These are phyloP conservation scores for Colletotrichum tamarilloi DNA, from an alignment of 2,329 filamentous ascomycete genomes.

Conservation along the genomic window DNA sequence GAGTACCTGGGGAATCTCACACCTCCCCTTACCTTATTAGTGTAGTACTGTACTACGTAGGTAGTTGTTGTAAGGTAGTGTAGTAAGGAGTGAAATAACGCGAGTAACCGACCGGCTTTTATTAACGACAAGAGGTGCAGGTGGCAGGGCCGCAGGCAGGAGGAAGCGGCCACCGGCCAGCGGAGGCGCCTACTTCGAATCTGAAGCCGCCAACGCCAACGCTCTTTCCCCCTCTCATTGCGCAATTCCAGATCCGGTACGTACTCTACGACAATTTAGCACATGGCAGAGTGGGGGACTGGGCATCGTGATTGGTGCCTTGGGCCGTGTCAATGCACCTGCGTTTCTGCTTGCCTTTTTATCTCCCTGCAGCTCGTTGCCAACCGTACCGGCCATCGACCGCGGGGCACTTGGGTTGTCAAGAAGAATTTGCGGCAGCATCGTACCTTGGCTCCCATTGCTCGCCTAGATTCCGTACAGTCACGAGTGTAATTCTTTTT, in stretches of 20 bases:
- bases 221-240: slow-evolving; percentile 30
- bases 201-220: slow-evolving; percentile 11
- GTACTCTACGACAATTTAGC: slow-evolving; percentile 13
- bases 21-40: background rate
- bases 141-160: background rate
- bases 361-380: slow-evolving; percentile 8
- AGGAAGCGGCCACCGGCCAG: background rate
- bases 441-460: background rate
- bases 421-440: slow-evolving; percentile 16
- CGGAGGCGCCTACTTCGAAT: background rate
- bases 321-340: slow-evolving; percentile 19
- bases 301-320: slow-evolving; percentile 25
- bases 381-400: slow-evolving; percentile 20
- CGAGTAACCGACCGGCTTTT: slow-evolving; percentile 1
- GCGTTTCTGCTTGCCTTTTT: slow-evolving; percentile 1
- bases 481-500: background rate
- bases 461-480: background rate
- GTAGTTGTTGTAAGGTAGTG: background rate
- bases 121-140: background rate
- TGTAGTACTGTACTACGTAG: background rate
- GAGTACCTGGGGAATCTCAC: background rate
- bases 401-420: slow-evolving; percentile 12
- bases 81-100: background rate
- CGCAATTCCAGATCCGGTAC: slow-evolving; percentile 30
- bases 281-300: slow-evolving; percentile 29